These are phyloP conservation scores for Tetrastigma voinierianum DNA, from an alignment of 164 flowering plant species.

Conservation along the genomic window DNA sequence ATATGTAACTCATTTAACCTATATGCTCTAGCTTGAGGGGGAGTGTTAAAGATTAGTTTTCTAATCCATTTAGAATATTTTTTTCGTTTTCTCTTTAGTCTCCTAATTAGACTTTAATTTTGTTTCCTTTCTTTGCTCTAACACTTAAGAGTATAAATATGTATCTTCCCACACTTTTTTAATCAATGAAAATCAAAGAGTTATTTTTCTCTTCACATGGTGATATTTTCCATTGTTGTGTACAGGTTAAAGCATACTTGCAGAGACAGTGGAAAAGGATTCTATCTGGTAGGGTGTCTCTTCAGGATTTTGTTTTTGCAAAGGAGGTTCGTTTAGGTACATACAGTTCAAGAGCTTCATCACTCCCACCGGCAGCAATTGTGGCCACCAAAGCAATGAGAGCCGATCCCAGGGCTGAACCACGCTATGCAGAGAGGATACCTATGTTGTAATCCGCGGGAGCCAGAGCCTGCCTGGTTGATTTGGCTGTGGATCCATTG, in stretches of 20 bases:
- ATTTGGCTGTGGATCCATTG: conserved; percentile 90
- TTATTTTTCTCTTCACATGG: not conserved
- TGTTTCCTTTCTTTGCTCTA: too few species aligned
- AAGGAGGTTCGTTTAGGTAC: conserved; percentile 96
- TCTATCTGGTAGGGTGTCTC: conserved; percentile 70
- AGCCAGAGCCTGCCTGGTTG: conserved; percentile 91
- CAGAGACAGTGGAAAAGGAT: conserved; percentile 84
- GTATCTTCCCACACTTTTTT: too few species aligned
- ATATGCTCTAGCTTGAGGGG: too few species aligned
- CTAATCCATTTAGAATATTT: too few species aligned
- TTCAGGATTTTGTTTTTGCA: conserved; percentile 92
- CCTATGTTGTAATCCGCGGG: conserved; percentile 96
- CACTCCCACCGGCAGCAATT: conserved; percentile 93
- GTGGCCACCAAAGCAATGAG: conserved; percentile 91
- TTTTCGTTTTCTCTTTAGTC: too few species aligned
- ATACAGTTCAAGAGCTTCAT: conserved; percentile 61
- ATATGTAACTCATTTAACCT: too few species aligned
- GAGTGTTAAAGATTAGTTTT: too few species aligned
- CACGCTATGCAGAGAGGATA: conserved; percentile 84
- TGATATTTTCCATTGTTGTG: not conserved
- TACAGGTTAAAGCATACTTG: conserved; percentile 69
- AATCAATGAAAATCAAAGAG: too few species aligned
- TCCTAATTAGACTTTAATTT: too few species aligned
- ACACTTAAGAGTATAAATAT: too few species aligned
- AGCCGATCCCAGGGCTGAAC: conserved; percentile 92